phyloP scores from a whole-genome alignment of 495 filamentous ascomycete genomes.

The Neurospora sp. region DNA sequence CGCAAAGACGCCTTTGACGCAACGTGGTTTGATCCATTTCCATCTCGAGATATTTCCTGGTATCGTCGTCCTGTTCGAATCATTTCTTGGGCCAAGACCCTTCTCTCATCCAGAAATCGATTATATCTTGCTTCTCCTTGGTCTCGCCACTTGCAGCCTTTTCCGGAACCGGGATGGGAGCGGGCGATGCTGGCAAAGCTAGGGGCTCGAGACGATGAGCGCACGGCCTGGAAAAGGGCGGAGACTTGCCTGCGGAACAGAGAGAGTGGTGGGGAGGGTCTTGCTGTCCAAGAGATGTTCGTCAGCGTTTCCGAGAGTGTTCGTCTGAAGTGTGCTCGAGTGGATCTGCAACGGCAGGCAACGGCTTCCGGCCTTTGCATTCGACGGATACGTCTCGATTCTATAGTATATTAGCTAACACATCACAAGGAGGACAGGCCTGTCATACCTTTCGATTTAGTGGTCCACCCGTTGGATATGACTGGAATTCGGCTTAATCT shows the following conservation, averaged over 20 bases:
- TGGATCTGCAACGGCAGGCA: no score
- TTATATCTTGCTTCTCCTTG: background rate
- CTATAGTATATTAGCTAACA: no score
- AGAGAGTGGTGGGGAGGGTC: conserved; percentile 21
- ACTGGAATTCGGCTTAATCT: background rate
- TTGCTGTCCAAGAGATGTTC: background rate
- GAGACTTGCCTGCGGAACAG: conserved; percentile 20
- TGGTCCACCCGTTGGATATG: no score
- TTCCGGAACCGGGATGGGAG: background rate
- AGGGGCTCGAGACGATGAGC: background rate
- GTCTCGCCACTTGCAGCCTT: background rate
- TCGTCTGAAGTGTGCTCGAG: background rate
- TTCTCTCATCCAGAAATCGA: background rate
- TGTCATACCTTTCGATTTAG: no score
- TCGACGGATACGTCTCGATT: no score
- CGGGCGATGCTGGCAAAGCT: background rate
- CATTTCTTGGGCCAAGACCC: background rate
- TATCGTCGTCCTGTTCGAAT: background rate
- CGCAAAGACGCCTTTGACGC: background rate
- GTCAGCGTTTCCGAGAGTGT: background rate
- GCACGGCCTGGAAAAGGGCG: background rate
- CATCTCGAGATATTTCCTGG: background rate
- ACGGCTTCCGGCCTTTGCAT: no score
- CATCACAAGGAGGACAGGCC: no score
- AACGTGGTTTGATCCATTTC: background rate